Evolutionary conservation across 257 asterid species (phyloP).

Genomic region (Solanum acaule): DNA sequence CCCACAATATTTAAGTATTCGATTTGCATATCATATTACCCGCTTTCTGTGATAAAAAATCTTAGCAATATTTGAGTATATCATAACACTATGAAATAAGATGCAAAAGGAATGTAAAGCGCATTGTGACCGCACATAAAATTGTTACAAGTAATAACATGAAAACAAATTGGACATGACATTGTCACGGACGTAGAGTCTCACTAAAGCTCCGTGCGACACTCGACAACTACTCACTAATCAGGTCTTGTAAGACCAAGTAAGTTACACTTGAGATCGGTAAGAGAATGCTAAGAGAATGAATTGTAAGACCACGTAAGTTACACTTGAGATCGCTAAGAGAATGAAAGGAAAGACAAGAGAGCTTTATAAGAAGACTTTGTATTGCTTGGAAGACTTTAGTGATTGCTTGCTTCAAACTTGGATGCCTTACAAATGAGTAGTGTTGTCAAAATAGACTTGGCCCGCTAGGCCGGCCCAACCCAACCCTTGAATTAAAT

Average conservation of each 20-base stretch:
- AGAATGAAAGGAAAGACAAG: not conserved
- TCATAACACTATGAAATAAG: not conserved
- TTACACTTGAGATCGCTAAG: no score
- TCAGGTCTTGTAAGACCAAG: not conserved
- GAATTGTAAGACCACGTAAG: no score
- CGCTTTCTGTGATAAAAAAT: not conserved
- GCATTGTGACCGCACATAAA: not conserved
- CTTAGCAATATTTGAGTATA: not conserved
- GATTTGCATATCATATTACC: not conserved
- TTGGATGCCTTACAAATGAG: not conserved
- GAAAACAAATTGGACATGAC: not conserved
- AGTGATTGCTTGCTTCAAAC: not conserved
- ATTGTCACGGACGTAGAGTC: not conserved
- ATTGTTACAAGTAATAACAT: not conserved
- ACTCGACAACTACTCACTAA: not conserved
- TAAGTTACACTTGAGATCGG: no score
- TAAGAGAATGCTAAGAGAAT: no score
- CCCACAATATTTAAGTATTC: not conserved
- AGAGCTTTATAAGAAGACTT: not conserved
- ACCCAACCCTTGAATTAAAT: no score
- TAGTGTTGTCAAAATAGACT: no score
- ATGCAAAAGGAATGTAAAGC: not conserved
- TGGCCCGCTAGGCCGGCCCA: no score
- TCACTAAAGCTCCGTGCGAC: not conserved
- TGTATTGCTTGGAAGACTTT: not conserved